Base-by-base conservation (phyloP, 345 rosid genomes). In the Lepidium aucheri region DNA sequence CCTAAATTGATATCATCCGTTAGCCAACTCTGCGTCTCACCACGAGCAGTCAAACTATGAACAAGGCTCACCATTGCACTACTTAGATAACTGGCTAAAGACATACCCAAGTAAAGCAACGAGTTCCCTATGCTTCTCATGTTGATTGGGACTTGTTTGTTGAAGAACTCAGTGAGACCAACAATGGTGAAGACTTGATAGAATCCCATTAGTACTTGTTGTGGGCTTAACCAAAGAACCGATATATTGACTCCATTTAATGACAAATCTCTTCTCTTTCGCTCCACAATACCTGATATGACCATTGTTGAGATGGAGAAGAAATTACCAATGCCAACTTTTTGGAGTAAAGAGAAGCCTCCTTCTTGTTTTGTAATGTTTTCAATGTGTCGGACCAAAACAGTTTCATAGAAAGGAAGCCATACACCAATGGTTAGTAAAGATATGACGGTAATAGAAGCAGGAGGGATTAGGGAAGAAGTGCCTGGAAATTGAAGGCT, bases 121-220 rank as follows among this genome's bases (percentile, higher is more conserved):
- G 77, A 67, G 60, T 84, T 84, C 10, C 75, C 88, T 10, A 86
- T 64, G 59, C 88, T 88, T 68, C 69, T 81, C 96, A 88, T 83
- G 52, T 76, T 77, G 43, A 78, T 80, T 0, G 96, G 96, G 14
- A 84, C 79, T 73, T 86, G 77, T 50, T 62, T 72, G 75, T 84
- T 86, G 77, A 78, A 81, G 15, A 86, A 86, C 69, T 88, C 96
- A 3, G 84, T 78, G 50, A 69, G 85, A 16, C 91, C 92, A 6
- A 86, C 73, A 1, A 76, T 50, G 55, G 77, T 78, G 72, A 86
- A 88, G 9, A 86, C 90, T 72, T 88, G 82, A 14, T 67, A 77
- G 3, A 86, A 71, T 1, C 92, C 96, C 78, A 78, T 65, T 41
- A 84, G 54, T 43, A 83, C 42, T 22, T 84, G 87, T 59, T 80